phyloP scores from a whole-genome alignment of 306 rosid genomes.

The Betula pendula region DNA sequence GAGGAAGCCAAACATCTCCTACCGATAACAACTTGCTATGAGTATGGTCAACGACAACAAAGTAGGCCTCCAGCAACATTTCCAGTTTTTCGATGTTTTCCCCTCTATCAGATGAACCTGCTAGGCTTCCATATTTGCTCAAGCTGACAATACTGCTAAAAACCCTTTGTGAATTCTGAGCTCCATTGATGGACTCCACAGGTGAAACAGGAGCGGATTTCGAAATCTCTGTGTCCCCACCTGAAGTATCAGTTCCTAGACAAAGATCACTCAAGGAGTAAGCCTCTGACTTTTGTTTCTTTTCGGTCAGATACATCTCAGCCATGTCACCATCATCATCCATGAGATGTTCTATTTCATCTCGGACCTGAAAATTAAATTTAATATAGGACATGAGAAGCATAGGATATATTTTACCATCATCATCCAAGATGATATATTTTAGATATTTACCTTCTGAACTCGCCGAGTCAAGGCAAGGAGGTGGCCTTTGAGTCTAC shows the following conservation, averaged over 20 bases:
- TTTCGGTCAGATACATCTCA: slow-evolving; percentile 96
- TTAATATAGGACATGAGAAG: slow-evolving; percentile 13
- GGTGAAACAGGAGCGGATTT: slow-evolving; percentile 88
- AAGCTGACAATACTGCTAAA: slow-evolving; percentile 61
- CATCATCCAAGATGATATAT: slow-evolving; percentile 21
- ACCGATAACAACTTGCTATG: slow-evolving; percentile 88
- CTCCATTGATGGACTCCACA: slow-evolving; percentile 49
- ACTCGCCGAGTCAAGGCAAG: slow-evolving; percentile 93
- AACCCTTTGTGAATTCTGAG: slow-evolving; percentile 24
- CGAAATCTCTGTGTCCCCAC: slow-evolving; percentile 39
- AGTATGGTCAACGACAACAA: slow-evolving; percentile 92
- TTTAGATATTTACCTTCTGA: slow-evolving; percentile 64
- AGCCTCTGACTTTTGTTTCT: slow-evolving; percentile 82
- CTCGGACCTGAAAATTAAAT: slow-evolving; percentile 60
- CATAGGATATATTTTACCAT: slow-evolving; percentile 16
- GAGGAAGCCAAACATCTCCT: slow-evolving; percentile 34
- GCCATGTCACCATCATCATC: slow-evolving; percentile 99
- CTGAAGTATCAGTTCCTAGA: slow-evolving; percentile 33
- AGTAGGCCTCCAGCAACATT: slow-evolving; percentile 97
- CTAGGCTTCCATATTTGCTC: slow-evolving; percentile 68
- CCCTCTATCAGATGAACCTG: slow-evolving; percentile 52
- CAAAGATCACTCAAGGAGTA: slow-evolving; percentile 44
- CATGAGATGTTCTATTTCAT: slow-evolving; percentile 99
- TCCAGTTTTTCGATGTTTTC: slow-evolving; percentile 84
- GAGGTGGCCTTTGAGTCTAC: slow-evolving; percentile 92